Evolutionary conservation across 169 alveolate species (phyloP), one percentile per base, ranked within the genome.

Genomic region (Plasmodium relictum): DNA sequence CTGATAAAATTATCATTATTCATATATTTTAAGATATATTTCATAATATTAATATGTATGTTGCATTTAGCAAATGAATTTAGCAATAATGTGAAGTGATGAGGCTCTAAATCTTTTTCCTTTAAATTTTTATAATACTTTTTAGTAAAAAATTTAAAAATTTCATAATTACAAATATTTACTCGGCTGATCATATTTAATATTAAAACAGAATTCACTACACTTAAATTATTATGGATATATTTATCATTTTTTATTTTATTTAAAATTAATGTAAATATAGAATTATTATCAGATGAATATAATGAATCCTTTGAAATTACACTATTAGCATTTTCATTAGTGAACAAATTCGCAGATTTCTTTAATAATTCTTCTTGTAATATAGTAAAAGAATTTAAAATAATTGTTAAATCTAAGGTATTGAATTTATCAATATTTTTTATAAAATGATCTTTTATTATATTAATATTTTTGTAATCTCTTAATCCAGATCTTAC

Each of bases 31-130:
- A 86, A 58, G 44, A 86, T 86, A 86, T 86, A 86, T 58, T 86
- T 86, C 59, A 86, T 37, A 65, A 86, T 86, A 24, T 86, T 86
- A 71, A 86, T 86, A 14, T 86, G 44, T 86, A 86, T 72, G 62
- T 86, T 86, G 52, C 92, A 86, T 50, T 86, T 86, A 50, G 92
- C 92, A 86, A 86, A 86, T 54, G 92, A 58, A 65, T 86, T 86
- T 65, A 86, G 41, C 50, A 86, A 65, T 7, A 86, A 63, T n/a
- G 92, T 86, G 10, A 71, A 63, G 52, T 86, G 92, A 41, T 86
- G 92, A 16, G 92, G 92, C 70, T 86, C 92, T 72, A 86, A 72
- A 70, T 86, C 92, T 37, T 73, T 70, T 70, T 86, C 92, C 18
- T 86, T 86, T 71, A 86, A 70, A 8, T 86, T 86, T 86, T 86